phyloP scores from a whole-genome alignment of 768 basidiomycete species.

The Amanita rimosa region DNA sequence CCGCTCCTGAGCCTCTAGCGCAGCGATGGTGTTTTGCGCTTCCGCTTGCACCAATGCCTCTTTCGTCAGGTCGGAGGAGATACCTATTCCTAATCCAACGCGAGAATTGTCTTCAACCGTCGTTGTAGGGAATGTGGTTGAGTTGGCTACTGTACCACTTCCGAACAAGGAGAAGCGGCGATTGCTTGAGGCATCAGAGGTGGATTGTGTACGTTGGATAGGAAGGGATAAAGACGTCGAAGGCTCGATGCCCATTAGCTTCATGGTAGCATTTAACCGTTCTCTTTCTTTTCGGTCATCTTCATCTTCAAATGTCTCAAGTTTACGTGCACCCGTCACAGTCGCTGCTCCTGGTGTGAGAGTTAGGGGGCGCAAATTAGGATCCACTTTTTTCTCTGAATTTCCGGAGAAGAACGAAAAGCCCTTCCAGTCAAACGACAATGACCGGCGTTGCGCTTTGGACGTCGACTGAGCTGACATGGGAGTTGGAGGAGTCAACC shows the following conservation, averaged over 20 bases:
- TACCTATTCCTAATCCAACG: constrained; percentile 21
- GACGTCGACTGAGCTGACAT: constrained; percentile 15
- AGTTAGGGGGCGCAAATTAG: constrained; percentile 59
- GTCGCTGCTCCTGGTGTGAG: constrained; percentile 52
- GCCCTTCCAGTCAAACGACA: constrained; percentile 78
- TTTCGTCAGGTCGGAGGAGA: constrained; percentile 44
- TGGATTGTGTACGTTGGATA: constrained; percentile 17
- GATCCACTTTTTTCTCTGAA: constrained; percentile 54
- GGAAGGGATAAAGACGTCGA: constrained; percentile 27
- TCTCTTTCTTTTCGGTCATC: constrained; percentile 84
- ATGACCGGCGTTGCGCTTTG: constrained; percentile 55
- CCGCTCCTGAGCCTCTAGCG: constrained; percentile 73
- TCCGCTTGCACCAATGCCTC: constrained; percentile 73
- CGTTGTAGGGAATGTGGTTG: constrained; percentile 40
- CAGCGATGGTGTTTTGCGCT: constrained; percentile 64
- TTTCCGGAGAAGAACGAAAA: constrained; percentile 56
- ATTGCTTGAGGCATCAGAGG: constrained; percentile 18
- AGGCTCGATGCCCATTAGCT: constrained; percentile 85
- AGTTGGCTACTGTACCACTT: constrained; percentile 22
- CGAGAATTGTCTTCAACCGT: constrained; percentile 18
- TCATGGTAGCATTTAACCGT: constrained; percentile 83
- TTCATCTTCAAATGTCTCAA: constrained; percentile 87
- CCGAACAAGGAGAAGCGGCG: constrained; percentile 68
- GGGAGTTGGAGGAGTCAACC: constrained; percentile 14
- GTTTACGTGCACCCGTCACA: constrained; percentile 57